Evolutionary conservation across 192 early-diverging fungal species (phyloP), one percentile per base, ranked within the genome.

Genomic region (Podila verticillata): DNA sequence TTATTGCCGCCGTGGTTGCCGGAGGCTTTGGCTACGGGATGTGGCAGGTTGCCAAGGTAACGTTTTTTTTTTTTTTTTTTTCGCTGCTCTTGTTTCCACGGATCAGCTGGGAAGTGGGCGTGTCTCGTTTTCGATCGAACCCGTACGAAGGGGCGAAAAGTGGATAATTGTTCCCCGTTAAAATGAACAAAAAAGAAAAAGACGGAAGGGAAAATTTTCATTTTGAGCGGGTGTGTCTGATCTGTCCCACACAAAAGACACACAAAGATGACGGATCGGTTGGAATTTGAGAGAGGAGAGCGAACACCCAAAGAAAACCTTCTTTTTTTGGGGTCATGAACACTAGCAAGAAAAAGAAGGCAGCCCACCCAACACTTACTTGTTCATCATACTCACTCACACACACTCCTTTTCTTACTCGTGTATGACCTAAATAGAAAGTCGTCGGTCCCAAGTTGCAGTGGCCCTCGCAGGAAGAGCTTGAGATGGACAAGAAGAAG

Each of bases 21-120:
- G 94, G 92, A 63, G 96, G 96, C 12, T 88, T 96, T 32, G 92
- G 93, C n/a, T 97, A 96, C 82, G 95, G 93, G n/a, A 83, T 94
- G 44, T 95, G 91, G 72, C 83, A 82, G 39, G 71, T 92, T 71
- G 89, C 87, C 7, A 92, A 94, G 90, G 95, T 96, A 86, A 22
- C 47, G 49, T 72, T 83, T 51, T 66, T 19, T 29, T 74, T 24
- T 75, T 1, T 4, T 39, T 34, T 29, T 20, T 5, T 12, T 51
- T 26, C 17, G 1, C 82, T 63, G 8, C 19, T n/a, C 32, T 17
- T 29, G 15, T 9, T 15, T 9, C 44, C 10, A 3, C 20, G 51
- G 51, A 54, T 54, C 20, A 24, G 44, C 9, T n/a, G 20, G 51
- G 51, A 6, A 15, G 15, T 15, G 8, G 36, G 39, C 12, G 12